Evolutionary conservation across 257 asterid genomes (phyloP).

Genomic region (Gentiana macrophylla): DNA sequence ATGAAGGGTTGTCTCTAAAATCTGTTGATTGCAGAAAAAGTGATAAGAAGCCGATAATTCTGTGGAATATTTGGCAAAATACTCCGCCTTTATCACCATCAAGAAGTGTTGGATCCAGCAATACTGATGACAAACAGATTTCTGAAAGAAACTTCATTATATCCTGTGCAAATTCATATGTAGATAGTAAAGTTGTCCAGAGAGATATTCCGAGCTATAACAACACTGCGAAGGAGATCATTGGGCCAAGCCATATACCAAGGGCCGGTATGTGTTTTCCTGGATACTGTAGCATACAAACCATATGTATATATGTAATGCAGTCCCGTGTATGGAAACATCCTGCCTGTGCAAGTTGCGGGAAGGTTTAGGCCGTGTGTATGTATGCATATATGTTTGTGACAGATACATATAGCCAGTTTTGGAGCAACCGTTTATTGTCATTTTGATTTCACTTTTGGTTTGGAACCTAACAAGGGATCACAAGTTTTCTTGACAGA

Average conservation of each 20-base stretch:
- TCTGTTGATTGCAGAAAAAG: constrained; percentile 26
- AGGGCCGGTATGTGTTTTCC: constrained; percentile 13
- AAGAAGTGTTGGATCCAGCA: constrained; percentile 17
- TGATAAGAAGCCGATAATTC: constrained; percentile 24
- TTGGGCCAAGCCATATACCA: constrained; percentile 2
- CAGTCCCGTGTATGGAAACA: too few relatives aligned
- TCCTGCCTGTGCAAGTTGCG: too few relatives aligned
- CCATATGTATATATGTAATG: too few relatives aligned
- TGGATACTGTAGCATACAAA: neutral
- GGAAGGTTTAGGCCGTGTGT: too few relatives aligned
- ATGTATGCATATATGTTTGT: too few relatives aligned
- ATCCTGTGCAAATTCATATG: constrained; percentile 8
- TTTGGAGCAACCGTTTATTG: neutral
- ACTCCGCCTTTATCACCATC: constrained; percentile 18
- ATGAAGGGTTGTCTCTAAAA: constrained; percentile 47
- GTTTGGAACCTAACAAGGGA: neutral
- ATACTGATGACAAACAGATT: constrained; percentile 15
- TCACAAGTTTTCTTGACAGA: constrained; percentile 22
- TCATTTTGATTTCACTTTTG: neutral
- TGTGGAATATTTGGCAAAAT: constrained; percentile 30
- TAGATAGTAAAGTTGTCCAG: constrained; percentile 7
- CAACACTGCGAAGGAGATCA: constrained; percentile 6
- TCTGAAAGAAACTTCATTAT: constrained; percentile 17
- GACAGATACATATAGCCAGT: too few relatives aligned
- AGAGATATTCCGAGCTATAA: constrained; percentile 6